Evolutionary conservation across 768 basidiomycete genomes (phyloP).

Genomic region (Leccinum broughii): DNA sequence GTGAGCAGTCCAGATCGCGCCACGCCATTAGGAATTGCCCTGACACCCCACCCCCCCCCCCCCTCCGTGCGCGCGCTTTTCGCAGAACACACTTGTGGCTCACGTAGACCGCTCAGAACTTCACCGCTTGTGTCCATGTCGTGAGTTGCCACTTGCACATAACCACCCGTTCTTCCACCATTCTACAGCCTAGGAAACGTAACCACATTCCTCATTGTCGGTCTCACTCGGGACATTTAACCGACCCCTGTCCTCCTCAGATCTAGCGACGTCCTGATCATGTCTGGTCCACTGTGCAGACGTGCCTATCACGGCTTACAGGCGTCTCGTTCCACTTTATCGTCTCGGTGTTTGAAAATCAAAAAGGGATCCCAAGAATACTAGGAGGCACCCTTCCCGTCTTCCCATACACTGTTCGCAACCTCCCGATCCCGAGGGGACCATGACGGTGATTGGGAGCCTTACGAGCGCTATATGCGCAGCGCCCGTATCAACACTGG

Average conservation of each 20-base stretch:
- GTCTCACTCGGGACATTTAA: slow-evolving; percentile 68
- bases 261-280: slow-evolving; percentile 89
- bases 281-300: slow-evolving; percentile 86
- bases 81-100: slow-evolving; percentile 87
- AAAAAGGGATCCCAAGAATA: slow-evolving; percentile 80
- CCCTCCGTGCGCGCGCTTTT: background rate
- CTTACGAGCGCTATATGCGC: too few relatives aligned
- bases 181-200: slow-evolving; percentile 77
- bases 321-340: slow-evolving; percentile 20
- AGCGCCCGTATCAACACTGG: too few relatives aligned
- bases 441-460: too few relatives aligned
- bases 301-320: slow-evolving; percentile 86
- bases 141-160: slow-evolving; percentile 45
- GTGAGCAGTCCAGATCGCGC: slow-evolving; percentile 28
- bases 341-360: background rate
- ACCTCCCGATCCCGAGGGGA: too few relatives aligned
- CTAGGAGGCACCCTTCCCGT: slow-evolving; percentile 3
- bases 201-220: slow-evolving; percentile 88
- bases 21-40: background rate
- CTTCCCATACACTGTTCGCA: too few relatives aligned
- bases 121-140: slow-evolving; percentile 93
- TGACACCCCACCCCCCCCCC: background rate
- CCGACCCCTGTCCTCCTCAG: slow-evolving; percentile 84
- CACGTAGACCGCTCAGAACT: slow-evolving; percentile 98
- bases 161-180: background rate